These are phyloP conservation scores for Trichaptum fuscoviolaceum DNA, from an alignment of 768 basidiomycete species.

Conservation along the genomic window DNA sequence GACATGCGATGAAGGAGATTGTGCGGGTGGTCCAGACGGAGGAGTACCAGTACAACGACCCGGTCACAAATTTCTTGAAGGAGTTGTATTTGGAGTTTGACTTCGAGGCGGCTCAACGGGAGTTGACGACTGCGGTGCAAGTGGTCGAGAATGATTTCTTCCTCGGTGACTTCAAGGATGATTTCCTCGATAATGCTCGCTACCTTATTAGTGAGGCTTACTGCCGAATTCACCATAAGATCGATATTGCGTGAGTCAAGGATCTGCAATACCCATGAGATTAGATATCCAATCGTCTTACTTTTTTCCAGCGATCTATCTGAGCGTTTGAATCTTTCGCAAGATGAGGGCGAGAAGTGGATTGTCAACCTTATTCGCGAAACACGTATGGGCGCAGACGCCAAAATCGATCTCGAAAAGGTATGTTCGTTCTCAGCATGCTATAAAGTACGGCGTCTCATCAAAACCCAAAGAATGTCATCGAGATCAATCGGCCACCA, in stretches of 20 bases:
- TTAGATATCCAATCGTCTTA: not conserved
- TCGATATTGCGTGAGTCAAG: conserved; percentile 69
- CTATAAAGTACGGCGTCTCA: conserved; percentile 5
- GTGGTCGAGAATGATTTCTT: conserved; percentile 94
- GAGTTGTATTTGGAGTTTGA: conserved; percentile 95
- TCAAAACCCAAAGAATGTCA: conserved; percentile 76
- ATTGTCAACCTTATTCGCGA: conserved; percentile 98
- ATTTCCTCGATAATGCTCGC: conserved; percentile 94
- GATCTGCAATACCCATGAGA: not conserved
- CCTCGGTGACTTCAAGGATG: conserved; percentile 82
- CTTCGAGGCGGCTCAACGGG: conserved; percentile 89
- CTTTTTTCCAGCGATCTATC: conserved; percentile 70
- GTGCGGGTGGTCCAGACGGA: conserved; percentile 93
- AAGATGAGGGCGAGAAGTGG: conserved; percentile 98
- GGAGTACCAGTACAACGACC: conserved; percentile 94
- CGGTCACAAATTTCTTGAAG: conserved; percentile 88
- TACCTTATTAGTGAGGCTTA: conserved; percentile 97
- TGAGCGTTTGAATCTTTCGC: conserved; percentile 86
- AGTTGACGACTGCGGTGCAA: conserved; percentile 69
- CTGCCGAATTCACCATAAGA: conserved; percentile 92
- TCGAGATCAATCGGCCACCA: conserved; percentile 88
- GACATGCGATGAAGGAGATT: conserved; percentile 85
- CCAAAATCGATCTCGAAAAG: conserved; percentile 96
- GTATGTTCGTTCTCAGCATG: conserved; percentile 33
- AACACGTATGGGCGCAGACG: conserved; percentile 93